phyloP scores from a whole-genome alignment of 139 green algal genomes.

The Zygnema circumcarinatum region DNA sequence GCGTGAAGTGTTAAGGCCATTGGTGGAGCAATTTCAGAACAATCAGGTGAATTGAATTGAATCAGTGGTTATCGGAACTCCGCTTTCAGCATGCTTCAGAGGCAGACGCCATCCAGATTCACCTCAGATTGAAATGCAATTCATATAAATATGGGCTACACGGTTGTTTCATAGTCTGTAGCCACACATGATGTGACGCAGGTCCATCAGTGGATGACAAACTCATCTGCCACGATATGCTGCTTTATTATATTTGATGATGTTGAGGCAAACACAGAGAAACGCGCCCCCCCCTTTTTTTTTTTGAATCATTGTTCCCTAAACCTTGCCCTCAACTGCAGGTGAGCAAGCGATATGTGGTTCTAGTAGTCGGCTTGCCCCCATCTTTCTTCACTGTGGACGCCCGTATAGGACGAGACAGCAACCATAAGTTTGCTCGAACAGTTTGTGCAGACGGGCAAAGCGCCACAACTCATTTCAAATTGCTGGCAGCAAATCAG shows the following conservation, averaged over 20 bases:
- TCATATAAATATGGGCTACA: too few species aligned
- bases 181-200: too few species aligned
- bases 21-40: slow-evolving; percentile 1
- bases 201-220: too few species aligned
- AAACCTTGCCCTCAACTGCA: neutral
- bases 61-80: too few species aligned
- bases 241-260: too few species aligned
- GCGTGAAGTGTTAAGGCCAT: neutral
- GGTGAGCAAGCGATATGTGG: neutral
- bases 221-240: too few species aligned
- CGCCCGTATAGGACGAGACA: slow-evolving; percentile 27
- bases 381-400: slow-evolving; percentile 24
- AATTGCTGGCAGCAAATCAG: neutral
- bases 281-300: neutral
- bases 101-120: too few species aligned
- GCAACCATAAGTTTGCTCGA: slow-evolving; percentile 21
- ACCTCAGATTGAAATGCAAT: too few species aligned
- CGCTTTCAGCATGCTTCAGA: too few species aligned
- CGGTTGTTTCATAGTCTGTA: too few species aligned
- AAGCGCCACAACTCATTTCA: slow-evolving; percentile 17
- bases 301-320: neutral
- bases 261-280: too few species aligned
- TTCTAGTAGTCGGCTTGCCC: neutral
- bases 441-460: neutral
- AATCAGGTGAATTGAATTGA: neutral